phyloP scores from a whole-genome alignment of 805 yeast species.

The Ogataea saltuana region DNA sequence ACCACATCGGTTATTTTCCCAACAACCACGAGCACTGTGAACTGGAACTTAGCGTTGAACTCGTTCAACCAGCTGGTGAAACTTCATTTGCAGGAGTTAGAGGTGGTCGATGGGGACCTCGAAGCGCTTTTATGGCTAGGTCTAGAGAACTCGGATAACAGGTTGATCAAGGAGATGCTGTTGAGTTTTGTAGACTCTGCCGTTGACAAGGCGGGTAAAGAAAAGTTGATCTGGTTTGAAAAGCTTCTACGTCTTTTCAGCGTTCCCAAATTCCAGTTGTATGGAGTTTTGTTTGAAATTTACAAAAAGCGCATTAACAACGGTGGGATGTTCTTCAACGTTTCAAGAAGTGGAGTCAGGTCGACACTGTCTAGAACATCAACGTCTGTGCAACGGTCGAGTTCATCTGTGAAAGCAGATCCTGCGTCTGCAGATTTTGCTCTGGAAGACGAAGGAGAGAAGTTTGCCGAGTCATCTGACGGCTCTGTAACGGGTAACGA shows the following conservation, averaged over 20 bases:
- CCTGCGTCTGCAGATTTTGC: slow-evolving; percentile 16
- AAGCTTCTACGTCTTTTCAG: slow-evolving; percentile 31
- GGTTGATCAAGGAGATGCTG: slow-evolving; percentile 24
- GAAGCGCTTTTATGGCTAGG: slow-evolving; percentile 36
- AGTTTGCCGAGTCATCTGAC: slow-evolving; percentile 16
- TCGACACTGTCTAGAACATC: not conserved
- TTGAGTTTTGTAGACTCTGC: slow-evolving; percentile 25
- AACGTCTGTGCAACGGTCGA: slow-evolving; percentile 12
- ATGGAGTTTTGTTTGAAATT: slow-evolving; percentile 24
- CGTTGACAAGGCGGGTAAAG: slow-evolving; percentile 13
- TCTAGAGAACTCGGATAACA: slow-evolving; percentile 31
- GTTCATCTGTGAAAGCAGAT: slow-evolving; percentile 11
- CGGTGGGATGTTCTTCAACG: slow-evolving; percentile 33
- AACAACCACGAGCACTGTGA: slow-evolving; percentile 33
- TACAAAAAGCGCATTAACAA: slow-evolving; percentile 34
- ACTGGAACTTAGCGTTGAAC: slow-evolving; percentile 30
- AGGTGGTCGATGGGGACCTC: slow-evolving; percentile 19
- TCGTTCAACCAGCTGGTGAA: slow-evolving; percentile 34
- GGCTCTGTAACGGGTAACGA: slow-evolving; percentile 21
- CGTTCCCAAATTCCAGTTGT: slow-evolving; percentile 26
- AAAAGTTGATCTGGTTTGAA: slow-evolving; percentile 31
- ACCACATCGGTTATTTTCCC: slow-evolving; percentile 33
- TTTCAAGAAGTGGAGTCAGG: slow-evolving; percentile 7
- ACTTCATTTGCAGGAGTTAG: slow-evolving; percentile 18
- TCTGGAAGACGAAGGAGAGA: slow-evolving; percentile 27